Base-by-base conservation (phyloP, 345 rosid genomes). In the Populus nigra region DNA sequence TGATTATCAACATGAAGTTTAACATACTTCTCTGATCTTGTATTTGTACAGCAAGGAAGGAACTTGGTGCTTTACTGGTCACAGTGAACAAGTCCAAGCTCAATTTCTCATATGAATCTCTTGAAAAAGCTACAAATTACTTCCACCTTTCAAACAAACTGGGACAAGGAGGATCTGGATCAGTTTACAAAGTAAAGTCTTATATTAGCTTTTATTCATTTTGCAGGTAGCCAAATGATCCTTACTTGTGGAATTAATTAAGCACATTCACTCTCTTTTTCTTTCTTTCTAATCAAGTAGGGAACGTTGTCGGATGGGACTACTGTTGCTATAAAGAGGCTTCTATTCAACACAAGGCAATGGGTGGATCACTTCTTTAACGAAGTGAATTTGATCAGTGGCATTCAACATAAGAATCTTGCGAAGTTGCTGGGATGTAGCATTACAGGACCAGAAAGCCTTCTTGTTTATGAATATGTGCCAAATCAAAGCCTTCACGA, bases 321-420 rank as follows among this genome's bases (percentile, higher is more conserved):
- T 61, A 77, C 79, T 35, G 97, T 95, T 29, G 99, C 98, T 11
- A 74, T 95, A 76, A 95, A 95, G 88, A 91, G 98, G 83, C 89
- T 95, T 12, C 90, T 91, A 76, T 92, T 91, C 84, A 91, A 91
- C 77, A 93, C 98, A 55, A 90, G 84, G 33, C 99, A 93, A 80
- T 95, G 99, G 98, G 99, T 92, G 7, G 99, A 95, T 73, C 93
- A 93, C 81, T 95, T 95, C 88, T 95, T 93, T 65, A 95, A 95
- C 80, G 99, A 95, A 87, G 98, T 95, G 49, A 95, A 89, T 70
- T 68, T 95, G 82, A 93, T 93, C 73, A 91, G 96, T 74, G 88
- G 80, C 73, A 91, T 93, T 35, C 62, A 89, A 43, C 98, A 95
- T 89, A 92, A 88, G 76, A 93, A 95, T 76, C 94, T 93, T 65